phyloP scores from a whole-genome alignment of 2,329 filamentous ascomycete species.

The Tolypocladium tropicale region DNA sequence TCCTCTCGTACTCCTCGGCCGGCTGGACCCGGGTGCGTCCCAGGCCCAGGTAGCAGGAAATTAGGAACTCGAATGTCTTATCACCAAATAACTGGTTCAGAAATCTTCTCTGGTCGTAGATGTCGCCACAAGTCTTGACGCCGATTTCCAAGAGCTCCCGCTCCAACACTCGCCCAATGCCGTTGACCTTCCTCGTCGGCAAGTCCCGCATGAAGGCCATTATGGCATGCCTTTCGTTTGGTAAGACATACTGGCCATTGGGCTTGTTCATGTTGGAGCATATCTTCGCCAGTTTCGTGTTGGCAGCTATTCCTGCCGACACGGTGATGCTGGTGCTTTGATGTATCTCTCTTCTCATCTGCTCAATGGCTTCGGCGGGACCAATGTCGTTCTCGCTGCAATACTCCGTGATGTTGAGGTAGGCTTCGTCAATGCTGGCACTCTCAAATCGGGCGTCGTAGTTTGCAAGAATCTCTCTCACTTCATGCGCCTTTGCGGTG shows the following conservation, averaged over 20 bases:
- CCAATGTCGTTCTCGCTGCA: conserved; percentile 57
- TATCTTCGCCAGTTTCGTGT: conserved; percentile 90
- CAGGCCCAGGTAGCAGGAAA: conserved; percentile 75
- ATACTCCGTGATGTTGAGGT: conserved; percentile 87
- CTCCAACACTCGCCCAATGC: conserved; percentile 88
- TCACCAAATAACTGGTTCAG: conserved; percentile 76
- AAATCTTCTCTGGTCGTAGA: conserved; percentile 66
- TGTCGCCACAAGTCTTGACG: conserved; percentile 79
- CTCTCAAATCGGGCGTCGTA: conserved; percentile 90
- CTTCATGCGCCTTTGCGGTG: conserved; percentile 76
- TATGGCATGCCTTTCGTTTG: conserved; percentile 62
- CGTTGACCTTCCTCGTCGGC: conserved; percentile 84
- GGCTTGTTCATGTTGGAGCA: conserved; percentile 94
- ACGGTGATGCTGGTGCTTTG: conserved; percentile 75
- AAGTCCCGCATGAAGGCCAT: conserved; percentile 79
- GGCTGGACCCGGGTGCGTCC: conserved; percentile 79
- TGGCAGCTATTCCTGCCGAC: conserved; percentile 88
- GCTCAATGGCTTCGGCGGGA: conserved; percentile 63
- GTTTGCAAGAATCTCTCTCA: conserved; percentile 69
- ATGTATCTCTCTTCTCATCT: conserved; percentile 68
- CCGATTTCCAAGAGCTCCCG: conserved; percentile 82
- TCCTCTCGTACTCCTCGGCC: conserved; percentile 80
- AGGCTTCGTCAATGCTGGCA: conserved; percentile 92
- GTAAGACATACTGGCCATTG: conserved; percentile 77
- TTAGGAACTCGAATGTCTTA: conserved; percentile 79